A percentile compares a stretch with the other conserved stretches of the same genome.
phyloP scores from a whole-genome alignment of 148 eudicot species.

The Diospyros lotus region DNA sequence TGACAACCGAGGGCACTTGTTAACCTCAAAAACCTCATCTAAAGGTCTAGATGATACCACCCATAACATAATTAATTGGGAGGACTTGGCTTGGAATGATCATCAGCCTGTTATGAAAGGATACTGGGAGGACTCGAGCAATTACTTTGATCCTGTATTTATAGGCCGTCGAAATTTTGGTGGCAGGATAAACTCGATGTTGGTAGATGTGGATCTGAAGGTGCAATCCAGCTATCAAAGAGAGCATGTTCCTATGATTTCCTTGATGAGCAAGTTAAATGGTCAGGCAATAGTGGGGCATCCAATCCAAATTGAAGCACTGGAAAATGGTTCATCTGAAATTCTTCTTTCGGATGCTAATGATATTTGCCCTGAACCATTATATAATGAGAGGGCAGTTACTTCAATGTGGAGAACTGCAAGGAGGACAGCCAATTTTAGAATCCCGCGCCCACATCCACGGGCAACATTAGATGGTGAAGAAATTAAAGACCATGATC shows the following conservation, averaged over 20 bases:
- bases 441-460: constrained; percentile 58
- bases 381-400: constrained; percentile 31
- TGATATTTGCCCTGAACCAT: constrained; percentile 19
- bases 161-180: constrained; percentile 28
- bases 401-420: constrained; percentile 73
- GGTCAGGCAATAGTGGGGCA: constrained; percentile 94
- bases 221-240: constrained; percentile 77
- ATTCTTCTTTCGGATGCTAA: constrained; percentile 32
- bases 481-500: constrained; percentile 32
- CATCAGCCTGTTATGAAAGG: constrained; percentile 33
- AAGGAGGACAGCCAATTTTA: constrained; percentile 66
- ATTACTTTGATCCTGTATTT: constrained; percentile 39
- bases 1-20: constrained; percentile 32
- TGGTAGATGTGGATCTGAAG: constrained; percentile 77
- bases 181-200: constrained; percentile 37
- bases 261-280: constrained; percentile 84
- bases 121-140: constrained; percentile 56
- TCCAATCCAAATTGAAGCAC: constrained; percentile 78
- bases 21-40: constrained; percentile 28
- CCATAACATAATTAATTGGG: constrained; percentile 41
- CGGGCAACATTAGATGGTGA: constrained; percentile 39
- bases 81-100: constrained; percentile 54
- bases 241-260: constrained; percentile 88
- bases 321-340: constrained; percentile 69
- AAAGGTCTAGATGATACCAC: constrained; percentile 30